These are phyloP conservation scores for Strigomonas oncopelti DNA, from an alignment of 208 protist genomes.

Conservation along the genomic window DNA sequence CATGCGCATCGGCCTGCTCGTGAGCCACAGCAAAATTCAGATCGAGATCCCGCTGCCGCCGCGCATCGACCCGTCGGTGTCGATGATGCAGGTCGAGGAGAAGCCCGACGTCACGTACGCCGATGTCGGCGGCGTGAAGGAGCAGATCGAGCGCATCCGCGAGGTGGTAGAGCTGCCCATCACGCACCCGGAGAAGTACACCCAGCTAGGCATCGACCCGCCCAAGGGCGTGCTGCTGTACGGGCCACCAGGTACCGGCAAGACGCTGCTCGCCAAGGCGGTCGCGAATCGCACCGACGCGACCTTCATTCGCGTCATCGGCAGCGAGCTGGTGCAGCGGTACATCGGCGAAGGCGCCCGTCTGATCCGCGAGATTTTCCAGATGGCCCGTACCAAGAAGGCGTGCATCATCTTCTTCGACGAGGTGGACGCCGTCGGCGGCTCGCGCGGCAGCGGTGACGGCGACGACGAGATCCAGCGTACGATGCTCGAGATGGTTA, in stretches of 20 bases:
- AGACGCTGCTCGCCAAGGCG: slow-evolving; percentile 99
- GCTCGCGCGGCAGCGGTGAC: slow-evolving; percentile 96
- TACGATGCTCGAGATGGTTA: slow-evolving; percentile 99
- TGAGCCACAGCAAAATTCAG: slow-evolving; percentile 98
- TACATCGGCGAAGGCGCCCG: slow-evolving; percentile 99
- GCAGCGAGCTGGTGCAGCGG: slow-evolving; percentile 99
- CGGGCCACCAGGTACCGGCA: slow-evolving; percentile 98
- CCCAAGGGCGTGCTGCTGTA: slow-evolving; percentile 99
- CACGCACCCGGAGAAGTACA: slow-evolving; percentile 99
- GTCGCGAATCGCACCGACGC: slow-evolving; percentile 99
- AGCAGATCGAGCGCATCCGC: slow-evolving; percentile 99
- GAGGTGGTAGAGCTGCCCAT: slow-evolving; percentile 99
- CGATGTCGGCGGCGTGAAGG: slow-evolving; percentile 99
- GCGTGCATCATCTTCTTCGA: slow-evolving; percentile 99
- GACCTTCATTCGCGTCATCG: slow-evolving; percentile 99
- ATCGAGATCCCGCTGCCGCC: slow-evolving; percentile 99
- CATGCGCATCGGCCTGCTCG: slow-evolving; percentile 98
- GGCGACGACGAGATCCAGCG: slow-evolving; percentile 99
- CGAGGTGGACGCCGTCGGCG: slow-evolving; percentile 99
- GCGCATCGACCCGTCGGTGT: slow-evolving; percentile 99
- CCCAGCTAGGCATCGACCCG: slow-evolving; percentile 99
- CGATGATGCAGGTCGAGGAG: slow-evolving; percentile 99
- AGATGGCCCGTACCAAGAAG: slow-evolving; percentile 97
- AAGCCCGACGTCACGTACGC: slow-evolving; percentile 99
- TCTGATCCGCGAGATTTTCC: slow-evolving; percentile 99